These are phyloP conservation scores for Nematodospora anomalae DNA, from an alignment of 1,139 yeast genomes.

Conservation along the genomic window DNA sequence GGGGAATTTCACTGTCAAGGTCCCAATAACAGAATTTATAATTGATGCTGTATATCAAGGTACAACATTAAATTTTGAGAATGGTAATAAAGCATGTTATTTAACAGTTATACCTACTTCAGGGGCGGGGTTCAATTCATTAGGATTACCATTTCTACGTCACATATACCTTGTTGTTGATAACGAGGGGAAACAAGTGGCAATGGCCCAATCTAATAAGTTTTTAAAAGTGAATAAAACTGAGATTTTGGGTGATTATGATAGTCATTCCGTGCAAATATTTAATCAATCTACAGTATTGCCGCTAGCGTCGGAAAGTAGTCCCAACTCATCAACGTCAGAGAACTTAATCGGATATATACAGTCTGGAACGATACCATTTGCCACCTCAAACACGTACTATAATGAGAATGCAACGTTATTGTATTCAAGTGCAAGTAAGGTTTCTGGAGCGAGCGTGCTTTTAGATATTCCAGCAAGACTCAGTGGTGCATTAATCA, in stretches of 20 bases:
- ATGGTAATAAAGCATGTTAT: constrained; percentile 62
- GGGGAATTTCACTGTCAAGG: constrained; percentile 50
- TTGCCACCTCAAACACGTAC: constrained; percentile 26
- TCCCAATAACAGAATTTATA: constrained; percentile 56
- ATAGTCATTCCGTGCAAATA: background rate
- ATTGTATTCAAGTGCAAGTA: constrained; percentile 16
- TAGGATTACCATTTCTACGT: constrained; percentile 64
- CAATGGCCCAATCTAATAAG: constrained; percentile 36
- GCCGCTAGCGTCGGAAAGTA: background rate
- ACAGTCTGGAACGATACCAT: constrained; percentile 36
- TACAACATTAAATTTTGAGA: constrained; percentile 43
- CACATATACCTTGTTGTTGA: constrained; percentile 67
- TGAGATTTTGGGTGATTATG: background rate
- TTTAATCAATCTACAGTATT: constrained; percentile 1
- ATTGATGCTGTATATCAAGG: constrained; percentile 35
- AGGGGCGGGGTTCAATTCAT: constrained; percentile 49
- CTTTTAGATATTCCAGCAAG: constrained; percentile 34
- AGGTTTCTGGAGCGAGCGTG: constrained; percentile 13
- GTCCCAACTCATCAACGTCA: background rate
- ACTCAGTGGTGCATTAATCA: constrained; percentile 33
- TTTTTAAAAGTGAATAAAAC: constrained; percentile 10
- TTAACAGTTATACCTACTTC: constrained; percentile 55
- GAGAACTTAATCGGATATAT: constrained; percentile 28
- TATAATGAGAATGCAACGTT: constrained; percentile 7
- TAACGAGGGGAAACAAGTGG: constrained; percentile 57